Conservation (phyloP, 2,329 filamentous ascomycete genomes). For the Rutstroemia sp. region DNA sequence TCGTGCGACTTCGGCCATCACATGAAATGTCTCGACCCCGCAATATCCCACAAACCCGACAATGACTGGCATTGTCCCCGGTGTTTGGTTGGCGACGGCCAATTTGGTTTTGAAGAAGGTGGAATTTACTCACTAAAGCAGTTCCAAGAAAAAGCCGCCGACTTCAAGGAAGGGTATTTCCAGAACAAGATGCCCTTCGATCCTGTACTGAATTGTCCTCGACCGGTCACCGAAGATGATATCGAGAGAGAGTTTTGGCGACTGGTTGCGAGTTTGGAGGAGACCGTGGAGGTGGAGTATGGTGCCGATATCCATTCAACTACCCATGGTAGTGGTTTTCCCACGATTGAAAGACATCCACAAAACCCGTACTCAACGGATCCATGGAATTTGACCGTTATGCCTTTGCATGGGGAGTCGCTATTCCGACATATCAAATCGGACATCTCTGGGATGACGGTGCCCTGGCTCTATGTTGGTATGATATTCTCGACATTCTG, state of each 20-base stretch:
- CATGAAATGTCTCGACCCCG: slow-evolving; percentile 81
- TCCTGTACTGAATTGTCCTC: slow-evolving; percentile 70
- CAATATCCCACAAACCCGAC: slow-evolving; percentile 67
- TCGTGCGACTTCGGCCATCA: slow-evolving; percentile 89
- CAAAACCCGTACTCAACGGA: slow-evolving; percentile 80
- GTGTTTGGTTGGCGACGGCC: slow-evolving; percentile 90
- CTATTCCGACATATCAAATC: slow-evolving; percentile 96
- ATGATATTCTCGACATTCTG: slow-evolving; percentile 99
- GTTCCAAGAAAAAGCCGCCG: slow-evolving; percentile 92
- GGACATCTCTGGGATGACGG: slow-evolving; percentile 98
- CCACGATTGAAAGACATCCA: slow-evolving; percentile 86
- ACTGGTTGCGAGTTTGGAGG: slow-evolving; percentile 85
- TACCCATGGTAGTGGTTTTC: slow-evolving; percentile 94
- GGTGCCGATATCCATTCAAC: slow-evolving; percentile 97
- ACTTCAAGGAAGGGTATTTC: slow-evolving; percentile 94
- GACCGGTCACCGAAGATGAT: slow-evolving; percentile 85
- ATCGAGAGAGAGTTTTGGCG: slow-evolving; percentile 97
- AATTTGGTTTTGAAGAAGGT: slow-evolving; percentile 96
- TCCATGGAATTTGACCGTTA: slow-evolving; percentile 91
- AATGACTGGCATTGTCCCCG: slow-evolving; percentile 93
- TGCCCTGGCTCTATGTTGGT: slow-evolving; percentile 97
- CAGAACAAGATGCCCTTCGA: slow-evolving; percentile 85
- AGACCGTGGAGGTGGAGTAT: slow-evolving; percentile 96
- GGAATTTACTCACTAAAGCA: slow-evolving; percentile 91
- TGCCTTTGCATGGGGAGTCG: slow-evolving; percentile 85